Evolutionary conservation across 331 rosid species (phyloP).

Genomic region (Ulmus americana): DNA sequence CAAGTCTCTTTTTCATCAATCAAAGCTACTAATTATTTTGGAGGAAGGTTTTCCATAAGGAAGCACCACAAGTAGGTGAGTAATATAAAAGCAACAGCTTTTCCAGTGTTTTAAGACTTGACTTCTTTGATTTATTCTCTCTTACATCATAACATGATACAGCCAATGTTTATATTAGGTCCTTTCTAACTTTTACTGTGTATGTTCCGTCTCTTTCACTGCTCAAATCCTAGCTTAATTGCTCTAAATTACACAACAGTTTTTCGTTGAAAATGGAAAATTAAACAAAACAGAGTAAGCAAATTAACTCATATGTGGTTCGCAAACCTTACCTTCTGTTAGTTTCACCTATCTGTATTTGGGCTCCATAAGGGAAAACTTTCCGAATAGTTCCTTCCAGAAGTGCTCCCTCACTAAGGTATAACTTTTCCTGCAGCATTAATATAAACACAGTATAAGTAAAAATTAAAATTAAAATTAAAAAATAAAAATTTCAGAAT

Average conservation of each 20-base stretch:
- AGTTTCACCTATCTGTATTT: conserved; percentile 51
- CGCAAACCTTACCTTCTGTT: conserved; percentile 53
- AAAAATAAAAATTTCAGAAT: conserved; percentile 3
- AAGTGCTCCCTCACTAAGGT: conserved; percentile 73
- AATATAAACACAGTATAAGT: conserved; percentile 6
- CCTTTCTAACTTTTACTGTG: not conserved
- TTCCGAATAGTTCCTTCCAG: conserved; percentile 66
- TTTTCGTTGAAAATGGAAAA: not conserved
- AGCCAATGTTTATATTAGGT: too few species aligned
- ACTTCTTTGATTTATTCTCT: too few species aligned
- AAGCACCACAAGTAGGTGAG: not conserved
- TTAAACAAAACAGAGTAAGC: not conserved
- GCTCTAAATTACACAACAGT: too few species aligned
- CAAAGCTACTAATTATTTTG: too few species aligned
- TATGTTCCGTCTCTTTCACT: not conserved
- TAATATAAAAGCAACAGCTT: not conserved
- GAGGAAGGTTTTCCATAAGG: not conserved
- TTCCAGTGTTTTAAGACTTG: not conserved
- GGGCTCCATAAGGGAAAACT: conserved; percentile 71
- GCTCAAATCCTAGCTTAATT: not conserved
- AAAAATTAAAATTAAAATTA: not conserved
- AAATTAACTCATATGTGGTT: conserved; percentile 10
- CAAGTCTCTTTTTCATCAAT: too few species aligned
- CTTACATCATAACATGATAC: too few species aligned
- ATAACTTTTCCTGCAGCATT: conserved; percentile 44